phyloP scores from a whole-genome alignment of 192 early-diverging fungal genomes.

The Backusella luteola region DNA sequence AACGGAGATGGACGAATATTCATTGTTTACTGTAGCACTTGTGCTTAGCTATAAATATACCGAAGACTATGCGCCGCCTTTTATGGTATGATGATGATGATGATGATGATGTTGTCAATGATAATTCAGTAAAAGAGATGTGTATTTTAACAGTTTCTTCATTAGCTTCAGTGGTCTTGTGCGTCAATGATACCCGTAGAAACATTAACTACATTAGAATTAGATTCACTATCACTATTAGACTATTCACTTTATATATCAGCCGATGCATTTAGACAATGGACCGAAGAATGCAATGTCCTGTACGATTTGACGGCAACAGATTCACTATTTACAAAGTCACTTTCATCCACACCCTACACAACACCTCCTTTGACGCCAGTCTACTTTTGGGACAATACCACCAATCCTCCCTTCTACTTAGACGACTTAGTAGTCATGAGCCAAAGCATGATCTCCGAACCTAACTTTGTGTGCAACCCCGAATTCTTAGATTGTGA shows the following conservation, averaged over 20 bases:
- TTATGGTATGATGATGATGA: neutral
- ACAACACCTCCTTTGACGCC: constrained; percentile 6
- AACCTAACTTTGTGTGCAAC: constrained; percentile 1
- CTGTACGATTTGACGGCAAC: constrained; percentile 8
- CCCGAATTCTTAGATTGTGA: neutral
- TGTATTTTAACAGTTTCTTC: neutral
- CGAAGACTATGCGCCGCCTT: constrained; percentile 4
- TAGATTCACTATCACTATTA: neutral
- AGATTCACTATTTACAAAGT: neutral
- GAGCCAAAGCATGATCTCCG: neutral
- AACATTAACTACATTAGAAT: neutral
- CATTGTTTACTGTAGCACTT: constrained; percentile 5
- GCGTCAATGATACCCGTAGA: constrained; percentile 1
- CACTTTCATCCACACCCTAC: neutral
- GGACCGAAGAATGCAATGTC: constrained; percentile 4
- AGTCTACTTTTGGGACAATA: constrained; percentile 3
- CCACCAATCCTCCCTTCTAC: neutral
- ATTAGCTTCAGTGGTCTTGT: neutral
- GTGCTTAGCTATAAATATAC: constrained; percentile 6
- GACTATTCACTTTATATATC: constrained; percentile 4
- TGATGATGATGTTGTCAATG: neutral
- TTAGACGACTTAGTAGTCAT: neutral
- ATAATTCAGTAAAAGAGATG: neutral
- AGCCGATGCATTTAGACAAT: neutral
- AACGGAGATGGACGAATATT: constrained; percentile 7